Conservation (phyloP, 345 rosid genomes). For the Camelina sativa region DNA sequence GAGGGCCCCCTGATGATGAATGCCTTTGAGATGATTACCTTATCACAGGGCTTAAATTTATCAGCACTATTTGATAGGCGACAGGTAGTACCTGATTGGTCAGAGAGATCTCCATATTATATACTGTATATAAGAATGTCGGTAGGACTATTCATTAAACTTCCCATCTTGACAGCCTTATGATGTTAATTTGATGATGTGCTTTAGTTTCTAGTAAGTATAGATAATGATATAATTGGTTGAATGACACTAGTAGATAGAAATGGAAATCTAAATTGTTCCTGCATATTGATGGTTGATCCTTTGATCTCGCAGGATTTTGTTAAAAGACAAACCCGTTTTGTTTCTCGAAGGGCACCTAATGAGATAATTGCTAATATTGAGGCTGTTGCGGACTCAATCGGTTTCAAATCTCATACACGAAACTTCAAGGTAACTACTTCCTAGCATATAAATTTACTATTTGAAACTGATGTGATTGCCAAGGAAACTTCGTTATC, state of each 20-base stretch:
- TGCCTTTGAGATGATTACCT: slow-evolving; percentile 96
- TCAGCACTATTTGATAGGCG: slow-evolving; percentile 88
- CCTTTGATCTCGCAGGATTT: slow-evolving; percentile 58
- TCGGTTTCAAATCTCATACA: slow-evolving; percentile 68
- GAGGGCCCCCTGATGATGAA: slow-evolving; percentile 83
- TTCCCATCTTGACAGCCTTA: background rate
- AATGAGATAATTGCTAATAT: slow-evolving; percentile 65
- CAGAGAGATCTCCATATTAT: slow-evolving; percentile 1
- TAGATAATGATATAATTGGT: slow-evolving; percentile 14
- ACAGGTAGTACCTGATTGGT: slow-evolving; percentile 57
- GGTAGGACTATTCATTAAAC: slow-evolving; percentile 1
- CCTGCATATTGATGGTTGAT: slow-evolving; percentile 14
- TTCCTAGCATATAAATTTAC: slow-evolving; percentile 6
- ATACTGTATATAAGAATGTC: background rate
- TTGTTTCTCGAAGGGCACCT: slow-evolving; percentile 76
- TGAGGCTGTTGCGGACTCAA: slow-evolving; percentile 72
- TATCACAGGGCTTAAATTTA: slow-evolving; percentile 94
- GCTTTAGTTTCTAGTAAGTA: slow-evolving; percentile 11
- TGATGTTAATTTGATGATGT: slow-evolving; percentile 5
- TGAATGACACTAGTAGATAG: slow-evolving; percentile 20
- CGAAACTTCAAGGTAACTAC: slow-evolving; percentile 73
- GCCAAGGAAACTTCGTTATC: slow-evolving; percentile 9
- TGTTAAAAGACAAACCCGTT: slow-evolving; percentile 83
- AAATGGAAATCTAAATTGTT: slow-evolving; percentile 2
- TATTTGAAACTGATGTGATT: background rate